Evolutionary conservation across 2,329 filamentous ascomycete genomes (phyloP).

Genomic region (Aspergillus calidoustus): DNA sequence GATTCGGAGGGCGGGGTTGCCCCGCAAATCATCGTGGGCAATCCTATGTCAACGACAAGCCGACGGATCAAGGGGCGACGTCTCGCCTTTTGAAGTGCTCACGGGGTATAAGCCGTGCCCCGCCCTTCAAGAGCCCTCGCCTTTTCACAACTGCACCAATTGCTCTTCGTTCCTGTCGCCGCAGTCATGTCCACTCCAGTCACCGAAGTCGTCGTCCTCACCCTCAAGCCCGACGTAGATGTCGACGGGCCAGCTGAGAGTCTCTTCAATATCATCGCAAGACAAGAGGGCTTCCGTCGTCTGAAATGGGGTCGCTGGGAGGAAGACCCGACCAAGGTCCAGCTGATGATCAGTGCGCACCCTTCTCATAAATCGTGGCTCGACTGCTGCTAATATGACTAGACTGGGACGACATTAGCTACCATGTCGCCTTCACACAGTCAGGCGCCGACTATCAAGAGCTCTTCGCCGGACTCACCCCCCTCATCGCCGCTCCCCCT

Average conservation of each 20-base stretch:
- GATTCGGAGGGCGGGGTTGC: neutral
- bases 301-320: conserved; percentile 14
- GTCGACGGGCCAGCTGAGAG: neutral
- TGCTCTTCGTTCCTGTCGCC: neutral
- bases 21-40: neutral
- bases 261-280: neutral
- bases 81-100: neutral
- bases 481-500: neutral
- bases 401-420: conserved; percentile 8
- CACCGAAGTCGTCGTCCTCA: conserved; percentile 5
- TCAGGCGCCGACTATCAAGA: neutral
- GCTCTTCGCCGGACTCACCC: neutral
- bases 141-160: neutral
- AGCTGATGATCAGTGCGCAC: conserved; percentile 7
- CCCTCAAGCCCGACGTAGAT: neutral
- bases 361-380: neutral
- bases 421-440: neutral
- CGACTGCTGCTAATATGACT: too few relatives aligned
- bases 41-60: neutral
- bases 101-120: neutral
- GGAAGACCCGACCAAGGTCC: conserved; percentile 5
- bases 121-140: neutral
- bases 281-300: neutral
- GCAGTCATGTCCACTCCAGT: conserved; percentile 1
- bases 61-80: neutral